phyloP scores from a whole-genome alignment of 2,329 filamentous ascomycete genomes.

The Didymellaceae sp. region DNA sequence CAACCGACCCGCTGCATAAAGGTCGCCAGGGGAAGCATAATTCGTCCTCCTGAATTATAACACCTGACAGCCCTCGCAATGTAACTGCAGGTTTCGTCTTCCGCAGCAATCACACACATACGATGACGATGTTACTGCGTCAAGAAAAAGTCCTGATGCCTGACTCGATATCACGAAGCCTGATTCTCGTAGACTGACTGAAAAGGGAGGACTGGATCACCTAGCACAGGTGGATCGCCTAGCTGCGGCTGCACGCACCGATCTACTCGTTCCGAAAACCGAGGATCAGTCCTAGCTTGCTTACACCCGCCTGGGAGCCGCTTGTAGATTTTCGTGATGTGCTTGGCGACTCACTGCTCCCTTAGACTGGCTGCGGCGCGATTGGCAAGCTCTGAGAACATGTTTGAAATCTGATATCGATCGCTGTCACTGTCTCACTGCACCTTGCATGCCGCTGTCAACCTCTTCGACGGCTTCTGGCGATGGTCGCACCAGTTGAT shows the following conservation, averaged over 20 bases:
- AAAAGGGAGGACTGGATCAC: conserved; percentile 5
- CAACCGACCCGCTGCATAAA: conserved; percentile 15
- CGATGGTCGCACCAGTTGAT: conserved; percentile 6
- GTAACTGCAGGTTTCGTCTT: conserved; percentile 1
- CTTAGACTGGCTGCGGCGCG: conserved; percentile 3
- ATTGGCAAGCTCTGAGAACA: conserved; percentile 4
- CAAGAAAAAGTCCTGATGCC: conserved; percentile 6
- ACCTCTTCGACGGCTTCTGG: conserved; percentile 7
- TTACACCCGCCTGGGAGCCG: conserved; percentile 4
- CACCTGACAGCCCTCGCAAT: conserved; percentile 11
- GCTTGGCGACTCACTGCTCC: conserved; percentile 4
- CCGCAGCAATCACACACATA: conserved; percentile 11
- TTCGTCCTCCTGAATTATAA: conserved; percentile 18
- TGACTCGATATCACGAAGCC: conserved; percentile 6
- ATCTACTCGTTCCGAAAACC: conserved; percentile 26
- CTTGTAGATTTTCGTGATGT: neutral
- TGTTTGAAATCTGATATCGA: neutral
- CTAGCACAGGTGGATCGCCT: conserved; percentile 22
- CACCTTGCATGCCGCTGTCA: conserved; percentile 16
- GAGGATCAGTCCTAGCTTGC: conserved; percentile 22
- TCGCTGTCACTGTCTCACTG: conserved; percentile 11
- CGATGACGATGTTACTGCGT: conserved; percentile 12
- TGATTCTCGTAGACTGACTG: conserved; percentile 6
- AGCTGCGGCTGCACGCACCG: conserved; percentile 17
- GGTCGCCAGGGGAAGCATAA: conserved; percentile 10